Evolutionary conservation across 805 yeast species (phyloP).

Genomic region (Candida sithepensis): DNA sequence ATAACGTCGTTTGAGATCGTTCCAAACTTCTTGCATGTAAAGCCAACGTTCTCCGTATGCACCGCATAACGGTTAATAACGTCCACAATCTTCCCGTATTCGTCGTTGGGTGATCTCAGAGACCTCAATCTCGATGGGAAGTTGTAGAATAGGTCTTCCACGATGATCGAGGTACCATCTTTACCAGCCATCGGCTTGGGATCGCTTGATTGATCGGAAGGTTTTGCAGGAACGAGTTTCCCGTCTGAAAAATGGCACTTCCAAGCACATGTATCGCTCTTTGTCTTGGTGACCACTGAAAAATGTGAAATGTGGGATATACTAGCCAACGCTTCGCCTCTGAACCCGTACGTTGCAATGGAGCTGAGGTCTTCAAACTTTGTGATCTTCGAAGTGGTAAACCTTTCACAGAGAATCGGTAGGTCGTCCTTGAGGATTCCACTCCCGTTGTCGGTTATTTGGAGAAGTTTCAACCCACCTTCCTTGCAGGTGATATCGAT

Average conservation of each 20-base stretch:
- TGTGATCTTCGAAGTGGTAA: constrained; percentile 82
- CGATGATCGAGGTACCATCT: constrained; percentile 78
- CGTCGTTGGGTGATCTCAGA: constrained; percentile 64
- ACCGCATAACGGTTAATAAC: constrained; percentile 81
- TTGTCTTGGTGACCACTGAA: constrained; percentile 72
- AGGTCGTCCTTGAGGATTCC: constrained; percentile 78
- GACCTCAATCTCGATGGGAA: constrained; percentile 75
- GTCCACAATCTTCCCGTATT: constrained; percentile 72
- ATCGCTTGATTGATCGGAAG: constrained; percentile 32
- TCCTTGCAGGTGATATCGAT: constrained; percentile 83
- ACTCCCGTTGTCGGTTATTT: constrained; percentile 83
- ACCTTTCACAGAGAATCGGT: constrained; percentile 79
- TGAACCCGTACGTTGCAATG: constrained; percentile 83
- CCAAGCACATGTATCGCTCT: constrained; percentile 63
- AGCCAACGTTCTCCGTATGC: constrained; percentile 65
- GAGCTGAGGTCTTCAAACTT: constrained; percentile 70
- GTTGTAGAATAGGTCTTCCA: constrained; percentile 88
- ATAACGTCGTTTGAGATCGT: constrained; percentile 66
- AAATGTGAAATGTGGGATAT: constrained; percentile 87
- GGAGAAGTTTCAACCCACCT: constrained; percentile 85
- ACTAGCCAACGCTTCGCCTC: constrained; percentile 96
- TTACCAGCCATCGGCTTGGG: constrained; percentile 83
- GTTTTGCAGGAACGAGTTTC: constrained; percentile 42
- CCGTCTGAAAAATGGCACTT: constrained; percentile 69
- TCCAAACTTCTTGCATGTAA: constrained; percentile 77